These are phyloP conservation scores for Monosporozyma yasuniensis DNA, from an alignment of 805 yeast species.

Conservation along the genomic window DNA sequence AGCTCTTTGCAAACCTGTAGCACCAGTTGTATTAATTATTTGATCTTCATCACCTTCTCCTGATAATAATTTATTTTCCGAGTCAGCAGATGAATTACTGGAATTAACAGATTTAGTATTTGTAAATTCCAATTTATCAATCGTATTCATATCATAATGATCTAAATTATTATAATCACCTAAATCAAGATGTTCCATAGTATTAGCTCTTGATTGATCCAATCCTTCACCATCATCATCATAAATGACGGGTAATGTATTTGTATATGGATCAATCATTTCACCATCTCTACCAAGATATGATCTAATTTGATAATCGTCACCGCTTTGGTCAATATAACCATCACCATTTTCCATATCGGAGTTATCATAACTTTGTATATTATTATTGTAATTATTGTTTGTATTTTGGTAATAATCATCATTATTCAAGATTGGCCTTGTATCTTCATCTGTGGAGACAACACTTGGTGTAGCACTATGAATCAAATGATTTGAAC, in stretches of 20 bases:
- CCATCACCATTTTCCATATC: slow-evolving; percentile 18
- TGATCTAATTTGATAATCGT: slow-evolving; percentile 30
- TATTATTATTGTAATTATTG: neutral
- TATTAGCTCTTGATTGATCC: slow-evolving; percentile 6
- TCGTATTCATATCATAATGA: slow-evolving; percentile 17
- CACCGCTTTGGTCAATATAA: slow-evolving; percentile 28
- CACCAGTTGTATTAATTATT: neutral
- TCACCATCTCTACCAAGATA: slow-evolving; percentile 28
- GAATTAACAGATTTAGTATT: slow-evolving; percentile 8
- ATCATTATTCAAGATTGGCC: slow-evolving; percentile 18
- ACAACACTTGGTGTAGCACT: slow-evolving; percentile 6
- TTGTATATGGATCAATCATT: slow-evolving; percentile 29
- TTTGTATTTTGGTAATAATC: neutral
- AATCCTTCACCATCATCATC: slow-evolving; percentile 4
- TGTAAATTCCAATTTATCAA: slow-evolving; percentile 8
- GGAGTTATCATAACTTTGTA: neutral
- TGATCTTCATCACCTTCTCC: slow-evolving; percentile 3
- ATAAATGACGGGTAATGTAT: neutral
- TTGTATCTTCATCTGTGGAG: slow-evolving; percentile 12
- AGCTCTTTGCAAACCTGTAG: slow-evolving; percentile 10
- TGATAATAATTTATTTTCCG: slow-evolving; percentile 7
- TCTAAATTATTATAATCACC: slow-evolving; percentile 18
- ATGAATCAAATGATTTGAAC: neutral
- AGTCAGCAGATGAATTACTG: slow-evolving; percentile 8
- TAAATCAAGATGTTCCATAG: slow-evolving; percentile 14